phyloP scores from a whole-genome alignment of 2,329 filamentous ascomycete species.

The Cadophora gregata region DNA sequence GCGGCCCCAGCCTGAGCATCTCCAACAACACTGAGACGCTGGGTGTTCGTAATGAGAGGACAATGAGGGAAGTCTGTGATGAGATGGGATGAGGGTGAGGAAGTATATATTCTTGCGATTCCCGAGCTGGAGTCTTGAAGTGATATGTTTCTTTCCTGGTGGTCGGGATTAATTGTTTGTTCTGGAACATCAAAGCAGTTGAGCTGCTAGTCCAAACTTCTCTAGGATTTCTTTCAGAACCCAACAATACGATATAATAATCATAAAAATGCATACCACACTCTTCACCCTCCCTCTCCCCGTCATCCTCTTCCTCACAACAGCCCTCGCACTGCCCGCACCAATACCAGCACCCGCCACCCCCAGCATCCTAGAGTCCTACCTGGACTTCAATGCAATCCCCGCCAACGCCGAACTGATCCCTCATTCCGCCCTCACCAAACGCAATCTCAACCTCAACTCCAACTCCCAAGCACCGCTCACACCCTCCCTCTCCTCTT shows the following conservation, averaged over 20 bases:
- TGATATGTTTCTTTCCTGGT: no score
- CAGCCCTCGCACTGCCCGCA: background rate
- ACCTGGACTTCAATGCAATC: constrained; percentile 9
- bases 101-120: background rate
- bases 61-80: background rate
- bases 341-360: background rate
- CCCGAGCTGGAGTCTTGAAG: background rate
- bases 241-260: background rate
- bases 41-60: background rate
- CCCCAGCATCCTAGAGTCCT: background rate
- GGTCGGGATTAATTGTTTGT: no score
- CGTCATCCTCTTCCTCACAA: background rate
- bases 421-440: background rate
- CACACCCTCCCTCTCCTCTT: background rate
- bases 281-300: constrained; percentile 4
- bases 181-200: no score
- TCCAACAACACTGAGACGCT: constrained; percentile 10
- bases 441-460: background rate
- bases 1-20: background rate
- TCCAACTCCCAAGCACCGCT: background rate
- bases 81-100: background rate
- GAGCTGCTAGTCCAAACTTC: no score
- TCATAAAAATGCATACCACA: background rate
- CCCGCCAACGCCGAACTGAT: background rate
- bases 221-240: no score